Evolutionary conservation across 2,329 filamentous ascomycete species (phyloP), one percentile per base, ranked within the genome.

Genomic region (Periconia macrospinosa): DNA sequence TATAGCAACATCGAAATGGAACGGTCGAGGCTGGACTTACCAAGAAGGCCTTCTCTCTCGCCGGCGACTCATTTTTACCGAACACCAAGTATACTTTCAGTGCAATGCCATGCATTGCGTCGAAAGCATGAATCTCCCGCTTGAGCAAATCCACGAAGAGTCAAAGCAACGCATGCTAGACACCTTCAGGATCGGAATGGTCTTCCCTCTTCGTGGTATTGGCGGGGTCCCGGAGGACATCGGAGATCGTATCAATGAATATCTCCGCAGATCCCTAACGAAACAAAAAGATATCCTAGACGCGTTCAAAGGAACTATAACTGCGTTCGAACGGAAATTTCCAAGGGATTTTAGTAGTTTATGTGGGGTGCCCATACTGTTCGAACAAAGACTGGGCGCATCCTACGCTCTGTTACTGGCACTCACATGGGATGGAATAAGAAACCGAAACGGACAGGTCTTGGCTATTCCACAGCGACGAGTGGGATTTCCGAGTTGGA

Each of bases 11-110:
- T 35, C 23, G 6, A 37, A n/a, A 41, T 47, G 45, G 45, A 35
- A 37, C 18, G n/a, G 23, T 47, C 45, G 45, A 40, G 45, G 35
- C 6, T 53, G 50, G 50, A 53, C 50, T 19, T 53, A 7, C 20
- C 50, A 53, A 37, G 45, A 53, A 35, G 8, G 37, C 3, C 23
- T 53, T 3, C 41, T 48, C 3, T 47, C 50, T 8, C 18, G 13
- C 15, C 49, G 53, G 11, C 13, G 18, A 9, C 43, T 55, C 10
- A 20, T 47, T 1, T 55, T 55, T 18, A 55, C 52, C 3, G 43
- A 47, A 5, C 23, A 46, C 11, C 43, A 51, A 46, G 18, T 45
- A 20, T 35, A 19, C 10, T 47, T 47, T 40, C n/a, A 47, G 40
- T 47, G 45, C 30, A 30, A 30, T 17, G 35, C 10, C 19, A 20